Evolutionary conservation across 2,329 filamentous ascomycete genomes (phyloP).

Genomic region (Diaporthe destruens): DNA sequence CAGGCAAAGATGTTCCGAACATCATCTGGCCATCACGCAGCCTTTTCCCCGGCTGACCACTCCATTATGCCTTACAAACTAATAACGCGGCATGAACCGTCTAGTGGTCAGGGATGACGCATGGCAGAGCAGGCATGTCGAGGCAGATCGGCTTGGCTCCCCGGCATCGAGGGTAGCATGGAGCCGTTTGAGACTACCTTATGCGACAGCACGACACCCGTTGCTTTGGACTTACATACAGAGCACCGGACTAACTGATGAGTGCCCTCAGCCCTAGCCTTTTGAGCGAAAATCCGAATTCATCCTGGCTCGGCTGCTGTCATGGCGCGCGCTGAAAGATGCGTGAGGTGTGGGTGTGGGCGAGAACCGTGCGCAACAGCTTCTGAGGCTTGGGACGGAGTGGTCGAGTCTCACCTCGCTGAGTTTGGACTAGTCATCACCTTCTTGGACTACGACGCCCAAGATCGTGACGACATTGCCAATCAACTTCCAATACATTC

Average conservation of each 20-base stretch:
- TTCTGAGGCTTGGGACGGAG: conserved; percentile 28
- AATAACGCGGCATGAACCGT: conserved; percentile 29
- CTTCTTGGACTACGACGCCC: conserved; percentile 20
- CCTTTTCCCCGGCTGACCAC: background rate
- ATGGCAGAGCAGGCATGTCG: conserved; percentile 25
- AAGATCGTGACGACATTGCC: conserved; percentile 27
- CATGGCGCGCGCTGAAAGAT: conserved; percentile 18
- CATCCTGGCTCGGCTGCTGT: conserved; percentile 16
- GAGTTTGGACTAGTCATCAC: conserved; percentile 25
- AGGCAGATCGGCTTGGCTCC: conserved; percentile 19
- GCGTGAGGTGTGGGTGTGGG: conserved; percentile 15
- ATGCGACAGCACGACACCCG: conserved; percentile 6
- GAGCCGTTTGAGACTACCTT: conserved; percentile 30
- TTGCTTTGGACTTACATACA: conserved; percentile 11
- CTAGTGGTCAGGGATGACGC: conserved; percentile 28
- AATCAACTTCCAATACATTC: background rate
- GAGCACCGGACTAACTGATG: background rate
- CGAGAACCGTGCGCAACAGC: conserved; percentile 20
- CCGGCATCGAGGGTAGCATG: conserved; percentile 22
- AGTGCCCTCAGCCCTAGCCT: conserved; percentile 1
- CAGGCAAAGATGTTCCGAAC: conserved; percentile 21
- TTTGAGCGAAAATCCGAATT: conserved; percentile 17
- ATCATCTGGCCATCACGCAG: conserved; percentile 9
- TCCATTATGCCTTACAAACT: conserved; percentile 25
- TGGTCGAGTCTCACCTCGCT: conserved; percentile 25